Evolutionary conservation across 73 alveolate genomes (phyloP), one percentile per base, ranked within the genome.

Genomic region (Tetrahymena borealis): DNA sequence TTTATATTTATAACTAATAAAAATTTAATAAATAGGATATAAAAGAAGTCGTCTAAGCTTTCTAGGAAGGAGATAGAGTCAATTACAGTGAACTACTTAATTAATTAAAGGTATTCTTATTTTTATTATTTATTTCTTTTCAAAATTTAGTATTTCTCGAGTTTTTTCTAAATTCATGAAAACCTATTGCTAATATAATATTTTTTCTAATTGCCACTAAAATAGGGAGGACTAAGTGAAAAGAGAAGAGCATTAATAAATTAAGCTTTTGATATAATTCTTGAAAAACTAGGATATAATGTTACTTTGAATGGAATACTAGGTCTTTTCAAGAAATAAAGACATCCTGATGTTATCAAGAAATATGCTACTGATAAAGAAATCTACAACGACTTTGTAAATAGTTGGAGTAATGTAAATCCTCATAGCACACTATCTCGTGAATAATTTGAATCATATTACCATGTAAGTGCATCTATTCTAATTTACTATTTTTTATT

Each of bases 281-380:
- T 35, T 10, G 38, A 93, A 90, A 79, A 39, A 40, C 78, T 42
- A 39, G 93, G 95, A 1, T 38, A 38, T 39, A 60, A 60, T 60
- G 95, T 93, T 4, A 93, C 93, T 1, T 4, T 93, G 0, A 92
- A 41, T 8, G 78, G 91, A 1, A 35, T 93, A 78, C 90, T 85
- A 18, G 31, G 79, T 38, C 33, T 90, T 35, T 79, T 93, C 16
- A 79, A 93, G 12, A 92, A 40, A 4, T 39, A 38, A 31, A 41
- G 91, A 41, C 79, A 93, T 90, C 95, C 95, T 37, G 95, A 93
- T 85, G 95, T 93, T 32, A 33, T 93, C 8, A 93, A 93, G 39
- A 92, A 92, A 35, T 93, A 93, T 39, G 78, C 78, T 39, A 93
- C 95, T 31, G 95, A 93, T 39, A 93, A 91, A 28, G 78, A 93